phyloP scores from a whole-genome alignment of 2,329 filamentous ascomycete genomes.

The Diaporthe sp. region DNA sequence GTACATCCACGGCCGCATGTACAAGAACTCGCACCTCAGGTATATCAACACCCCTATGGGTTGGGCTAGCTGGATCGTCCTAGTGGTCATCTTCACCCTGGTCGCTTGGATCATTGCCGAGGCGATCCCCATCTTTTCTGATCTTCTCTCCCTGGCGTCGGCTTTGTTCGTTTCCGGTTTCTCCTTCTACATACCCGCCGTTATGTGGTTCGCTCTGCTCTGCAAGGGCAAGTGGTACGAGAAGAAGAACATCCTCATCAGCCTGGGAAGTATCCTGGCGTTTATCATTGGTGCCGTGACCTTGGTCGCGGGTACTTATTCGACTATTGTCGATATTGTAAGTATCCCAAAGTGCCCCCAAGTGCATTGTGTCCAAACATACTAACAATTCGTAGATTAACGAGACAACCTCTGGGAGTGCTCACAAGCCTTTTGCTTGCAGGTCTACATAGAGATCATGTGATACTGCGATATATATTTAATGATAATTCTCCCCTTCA shows the following conservation, averaged over 20 bases:
- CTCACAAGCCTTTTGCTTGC: constrained; percentile 28
- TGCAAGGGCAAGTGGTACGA: constrained; percentile 49
- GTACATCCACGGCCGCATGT: constrained; percentile 62
- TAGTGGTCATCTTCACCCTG: constrained; percentile 71
- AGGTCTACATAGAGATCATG: background rate
- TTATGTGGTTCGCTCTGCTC: constrained; percentile 52
- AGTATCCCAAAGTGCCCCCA: constrained; percentile 34
- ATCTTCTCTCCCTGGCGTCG: constrained; percentile 69
- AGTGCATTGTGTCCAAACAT: background rate
- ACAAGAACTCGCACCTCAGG: constrained; percentile 56
- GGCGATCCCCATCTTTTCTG: constrained; percentile 79
- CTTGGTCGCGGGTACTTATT: constrained; percentile 48
- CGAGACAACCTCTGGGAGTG: constrained; percentile 14
- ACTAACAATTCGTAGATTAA: constrained; percentile 4
- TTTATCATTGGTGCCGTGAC: constrained; percentile 47
- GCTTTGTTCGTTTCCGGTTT: constrained; percentile 65
- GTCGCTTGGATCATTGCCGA: constrained; percentile 79
- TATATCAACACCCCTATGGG: constrained; percentile 64
- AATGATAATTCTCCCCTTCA: background rate
- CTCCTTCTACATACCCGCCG: constrained; percentile 51
- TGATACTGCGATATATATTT: background rate
- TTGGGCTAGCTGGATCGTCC: constrained; percentile 68
- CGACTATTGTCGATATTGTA: constrained; percentile 48
- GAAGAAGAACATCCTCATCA: constrained; percentile 44
- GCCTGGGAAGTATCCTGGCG: constrained; percentile 42